Evolutionary conservation across 352 stramenopile genomes (phyloP).

Genomic region (Pythium rhizo-oryzae): DNA sequence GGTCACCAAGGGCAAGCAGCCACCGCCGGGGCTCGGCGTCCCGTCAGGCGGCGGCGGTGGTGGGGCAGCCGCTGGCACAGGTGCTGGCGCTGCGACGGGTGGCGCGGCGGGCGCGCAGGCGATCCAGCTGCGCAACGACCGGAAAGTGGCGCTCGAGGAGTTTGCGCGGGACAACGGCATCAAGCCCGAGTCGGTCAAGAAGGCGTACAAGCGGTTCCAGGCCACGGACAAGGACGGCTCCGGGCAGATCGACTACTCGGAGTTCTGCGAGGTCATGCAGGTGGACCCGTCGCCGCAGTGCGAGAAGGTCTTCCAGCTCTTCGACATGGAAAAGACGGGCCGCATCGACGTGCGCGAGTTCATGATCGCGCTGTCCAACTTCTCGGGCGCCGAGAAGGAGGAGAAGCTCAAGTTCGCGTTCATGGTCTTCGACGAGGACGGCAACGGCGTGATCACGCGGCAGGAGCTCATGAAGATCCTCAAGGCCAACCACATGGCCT

Average conservation of each 20-base stretch:
- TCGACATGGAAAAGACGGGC: conserved; percentile 93
- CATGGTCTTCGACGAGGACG: conserved; percentile 95
- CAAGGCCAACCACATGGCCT: conserved; percentile 96
- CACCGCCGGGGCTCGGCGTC: conserved; percentile 82
- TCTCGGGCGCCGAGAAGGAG: conserved; percentile 94
- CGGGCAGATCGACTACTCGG: conserved; percentile 96
- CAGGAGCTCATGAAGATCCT: conserved; percentile 95
- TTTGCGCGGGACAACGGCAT: conserved; percentile 96
- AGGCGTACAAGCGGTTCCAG: conserved; percentile 96
- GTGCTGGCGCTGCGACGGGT: conserved; percentile 23
- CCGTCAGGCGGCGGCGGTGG: conserved; percentile 36
- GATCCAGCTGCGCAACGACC: conserved; percentile 93
- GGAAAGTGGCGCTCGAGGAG: conserved; percentile 91
- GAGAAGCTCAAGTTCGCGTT: conserved; percentile 98
- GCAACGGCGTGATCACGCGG: conserved; percentile 94
- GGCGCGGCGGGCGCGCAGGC: conserved; percentile 54
- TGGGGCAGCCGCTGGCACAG: conserved; percentile 20
- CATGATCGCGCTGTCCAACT: conserved; percentile 95
- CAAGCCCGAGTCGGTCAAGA: conserved; percentile 96
- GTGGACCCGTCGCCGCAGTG: conserved; percentile 91
- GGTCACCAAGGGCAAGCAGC: conserved; percentile 93
- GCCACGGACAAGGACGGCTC: conserved; percentile 94
- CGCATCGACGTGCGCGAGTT: conserved; percentile 95
- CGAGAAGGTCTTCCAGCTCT: conserved; percentile 94
- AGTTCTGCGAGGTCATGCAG: conserved; percentile 97